Evolutionary conservation across 2,329 filamentous ascomycete genomes (phyloP), one percentile per base, ranked within the genome.

Genomic region (Cercospora sojina): DNA sequence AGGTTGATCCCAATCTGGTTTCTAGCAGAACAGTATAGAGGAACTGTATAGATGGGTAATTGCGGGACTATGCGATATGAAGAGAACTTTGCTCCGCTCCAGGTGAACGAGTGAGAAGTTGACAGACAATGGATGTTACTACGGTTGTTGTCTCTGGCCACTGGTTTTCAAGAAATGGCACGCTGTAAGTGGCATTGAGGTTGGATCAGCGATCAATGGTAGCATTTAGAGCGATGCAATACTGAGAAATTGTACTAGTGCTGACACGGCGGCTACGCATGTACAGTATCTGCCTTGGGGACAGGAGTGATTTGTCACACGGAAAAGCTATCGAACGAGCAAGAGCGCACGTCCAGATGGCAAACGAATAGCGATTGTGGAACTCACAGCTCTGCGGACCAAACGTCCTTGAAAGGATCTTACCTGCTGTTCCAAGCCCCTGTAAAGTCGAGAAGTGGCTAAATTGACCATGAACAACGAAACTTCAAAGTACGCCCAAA

Each of bases 61-160:
- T 38, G 35, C 16, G 35, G 16, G 35, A 38, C 35, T 38, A 79
- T 32, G 86, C 86, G 2, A 86, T 88, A 81, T n/a, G 79, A 82
- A 70, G 79, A 84, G 65, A 87, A 88, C 71, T 88, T 83, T 35
- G 59, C 58, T 5, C 27, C 59, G 18, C 29, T 59, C n/a, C 59
- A 38, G 38, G 27, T 20, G 64, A 66, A 62, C 23, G 51, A 62
- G 20, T 53, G 58, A 59, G 59, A 59, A 32, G n/a, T 57, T 32
- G 16, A 47, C 27, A 41, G 31, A 16, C 16, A 7, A 25, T 9
- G n/a, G 25, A 29, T 5, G 47, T 16, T 29, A 23, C n/a, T 9
- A 12, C 35, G 56, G 9, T 41, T 5, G 29, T 38, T n/a, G 31
- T 61, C 59, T 7, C 41, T 35, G 47, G 23, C 35, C 38, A 41